Conservation (phyloP, 495 filamentous ascomycete genomes). For the Hypomontagnella monticulosa region DNA sequence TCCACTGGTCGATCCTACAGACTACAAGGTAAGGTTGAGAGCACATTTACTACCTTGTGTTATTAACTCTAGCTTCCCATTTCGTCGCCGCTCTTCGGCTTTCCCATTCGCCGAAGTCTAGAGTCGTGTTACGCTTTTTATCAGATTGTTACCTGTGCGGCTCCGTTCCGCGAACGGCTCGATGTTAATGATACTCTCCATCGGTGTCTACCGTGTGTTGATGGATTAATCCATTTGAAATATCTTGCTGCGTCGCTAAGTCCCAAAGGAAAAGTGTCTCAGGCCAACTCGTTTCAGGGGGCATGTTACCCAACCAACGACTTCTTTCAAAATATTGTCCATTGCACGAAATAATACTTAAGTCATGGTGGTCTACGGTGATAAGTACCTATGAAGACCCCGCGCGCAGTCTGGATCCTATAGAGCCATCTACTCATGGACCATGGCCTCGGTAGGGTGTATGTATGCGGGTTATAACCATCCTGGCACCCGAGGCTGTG, state of each 20-base stretch:
- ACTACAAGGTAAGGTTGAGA: not conserved
- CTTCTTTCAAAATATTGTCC: not conserved
- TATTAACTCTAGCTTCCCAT: too few species aligned
- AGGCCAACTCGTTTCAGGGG: slow-evolving; percentile 13
- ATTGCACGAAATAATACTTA: not conserved
- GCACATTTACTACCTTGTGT: slow-evolving; percentile 10
- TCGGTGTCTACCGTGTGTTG: not conserved
- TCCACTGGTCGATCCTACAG: slow-evolving; percentile 28
- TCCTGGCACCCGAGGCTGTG: not conserved
- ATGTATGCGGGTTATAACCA: not conserved
- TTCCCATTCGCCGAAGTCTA: slow-evolving; percentile 18
- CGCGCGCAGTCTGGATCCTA: slow-evolving; percentile 8
- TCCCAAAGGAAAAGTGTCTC: slow-evolving; percentile 9
- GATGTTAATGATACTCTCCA: slow-evolving; percentile 16
- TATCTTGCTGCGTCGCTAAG: not conserved
- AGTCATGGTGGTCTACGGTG: not conserved
- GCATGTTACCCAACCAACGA: too few species aligned
- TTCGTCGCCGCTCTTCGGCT: slow-evolving; percentile 14
- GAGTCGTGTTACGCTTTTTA: slow-evolving; percentile 2
- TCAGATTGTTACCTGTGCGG: slow-evolving; percentile 19
- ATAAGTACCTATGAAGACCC: not conserved
- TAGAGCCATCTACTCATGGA: not conserved
- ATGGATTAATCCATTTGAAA: not conserved
- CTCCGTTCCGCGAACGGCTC: slow-evolving; percentile 11
- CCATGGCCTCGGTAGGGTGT: not conserved